Evolutionary conservation across 2,329 filamentous ascomycete genomes (phyloP), one percentile per base, ranked within the genome.

Genomic region (Zasmidium citrigriseum): DNA sequence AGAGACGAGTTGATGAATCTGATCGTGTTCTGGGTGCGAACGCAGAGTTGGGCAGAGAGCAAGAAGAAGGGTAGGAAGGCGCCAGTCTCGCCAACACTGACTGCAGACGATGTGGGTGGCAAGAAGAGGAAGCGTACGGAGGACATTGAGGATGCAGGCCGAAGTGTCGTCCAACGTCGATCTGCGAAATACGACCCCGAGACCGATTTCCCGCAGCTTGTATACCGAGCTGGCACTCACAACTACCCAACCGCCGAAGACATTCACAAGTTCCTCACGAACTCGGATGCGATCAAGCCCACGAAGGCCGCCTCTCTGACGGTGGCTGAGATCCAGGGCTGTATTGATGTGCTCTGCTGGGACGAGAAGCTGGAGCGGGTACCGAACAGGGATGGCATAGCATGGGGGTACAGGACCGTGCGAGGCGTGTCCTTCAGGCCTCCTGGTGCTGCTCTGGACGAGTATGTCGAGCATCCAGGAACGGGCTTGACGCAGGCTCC

Each of bases 401-500:
- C 78, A 10, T 76, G 76, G 25, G 77, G 76, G 29, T 88, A 86
- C 67, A 72, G 79, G 10, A 77, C 76, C 1, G 75, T 77, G 44
- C 68, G 72, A 58, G 77, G 68, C 41, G 68, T 63, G 1, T 68
- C 63, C 20, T 63, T 68, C 64, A 52, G 61, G 58, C 67, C 61
- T 22, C 65, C 68, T 2, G 67, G 65, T 52, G 45, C 59, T 20
- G 44, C 57, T 18, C 59, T 58, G 49, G 60, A 64, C 34, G 70
- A 75, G 3, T 75, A 78, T 41, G 77, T 76, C 4, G 70, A 78
- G 16, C 79, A 77, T n/a, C 74, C 62, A 27, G 79, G 82, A 65
- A 96, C 93, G 67, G 90, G 90, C 2, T 86, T 93, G 65, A 96
- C 90, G 1, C 92, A 97, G 73, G 88, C 89, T 2, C 95, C 95